Evolutionary conservation across 768 basidiomycete genomes (phyloP), one percentile per base, ranked within the genome.

Genomic region (Galerina sulciceps): DNA sequence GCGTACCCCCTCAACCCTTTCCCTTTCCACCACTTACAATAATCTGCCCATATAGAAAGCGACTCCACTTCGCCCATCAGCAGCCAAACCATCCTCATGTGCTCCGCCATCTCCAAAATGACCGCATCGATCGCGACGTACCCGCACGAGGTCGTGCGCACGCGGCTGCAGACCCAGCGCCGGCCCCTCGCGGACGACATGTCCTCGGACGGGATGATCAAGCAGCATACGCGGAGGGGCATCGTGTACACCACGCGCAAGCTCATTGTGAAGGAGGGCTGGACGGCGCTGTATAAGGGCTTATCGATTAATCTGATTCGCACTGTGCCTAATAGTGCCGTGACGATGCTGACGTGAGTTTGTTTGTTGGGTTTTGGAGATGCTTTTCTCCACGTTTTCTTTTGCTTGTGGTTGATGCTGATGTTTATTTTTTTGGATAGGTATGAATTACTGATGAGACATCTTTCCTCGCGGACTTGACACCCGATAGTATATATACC

Each of bases 141-240:
- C 72, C 97, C 97, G 1, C 97, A 99, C 75, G 97, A 99, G 74
- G 97, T 99, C 43, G 83, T 99, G 36, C 91, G 97, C n/a, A 99
- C 97, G n/a, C 86, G 96, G 5, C 76, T 99, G 47, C 97, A 99
- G 74, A 96, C 96, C 3, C 86, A 89, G 65, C 81, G 85, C 57
- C 84, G 85, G 51, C 89, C 86, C 44, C 77, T 91, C 47, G 78
- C 82, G 43, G 82, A 82, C 64, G 82, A 82, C 62, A 67, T 82
- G 64, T 84, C 83, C 4, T 86, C 85, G 13, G 84, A 86, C 52
- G 85, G 85, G 22, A 84, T 87, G 84, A 65, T 87, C 66, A 84
- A 80, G 67, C 67, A 74, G 34, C 81, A 85, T 58, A 76, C 79
- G 5, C 76, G 79, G 57, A 79, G 85, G 53, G 91, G 93, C n/a